These are phyloP conservation scores for Eleusine indica DNA, from an alignment of 176 grass and related monocot genomes.

Conservation along the genomic window DNA sequence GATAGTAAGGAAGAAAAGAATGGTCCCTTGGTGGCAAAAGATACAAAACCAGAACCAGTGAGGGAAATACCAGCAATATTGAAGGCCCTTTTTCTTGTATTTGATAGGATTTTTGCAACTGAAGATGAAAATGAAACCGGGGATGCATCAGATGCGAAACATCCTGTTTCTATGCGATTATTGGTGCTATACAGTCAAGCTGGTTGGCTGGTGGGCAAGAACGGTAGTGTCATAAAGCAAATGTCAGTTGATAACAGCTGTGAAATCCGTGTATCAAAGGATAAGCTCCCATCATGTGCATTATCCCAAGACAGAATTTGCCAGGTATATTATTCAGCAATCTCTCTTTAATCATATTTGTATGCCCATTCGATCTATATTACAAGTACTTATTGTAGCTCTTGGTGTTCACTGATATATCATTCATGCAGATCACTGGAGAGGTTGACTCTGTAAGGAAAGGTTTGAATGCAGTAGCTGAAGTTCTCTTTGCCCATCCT, in stretches of 20 bases:
- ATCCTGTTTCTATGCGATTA: slow-evolving; percentile 68
- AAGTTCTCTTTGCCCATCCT: slow-evolving; percentile 68
- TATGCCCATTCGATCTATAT: slow-evolving; percentile 21
- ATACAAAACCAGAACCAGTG: slow-evolving; percentile 45
- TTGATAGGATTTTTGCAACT: slow-evolving; percentile 70
- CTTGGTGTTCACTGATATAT: slow-evolving; percentile 34
- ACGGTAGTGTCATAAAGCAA: slow-evolving; percentile 76
- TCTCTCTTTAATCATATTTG: slow-evolving; percentile 24
- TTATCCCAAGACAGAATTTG: slow-evolving; percentile 72
- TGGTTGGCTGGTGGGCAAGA: slow-evolving; percentile 82
- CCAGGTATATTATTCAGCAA: slow-evolving; percentile 59
- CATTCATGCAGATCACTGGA: slow-evolving; percentile 73
- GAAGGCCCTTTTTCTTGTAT: slow-evolving; percentile 71
- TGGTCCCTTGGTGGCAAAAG: slow-evolving; percentile 29
- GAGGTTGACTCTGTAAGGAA: slow-evolving; percentile 73
- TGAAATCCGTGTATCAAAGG: slow-evolving; percentile 79
- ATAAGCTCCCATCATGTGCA: slow-evolving; percentile 77
- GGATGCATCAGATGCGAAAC: slow-evolving; percentile 34
- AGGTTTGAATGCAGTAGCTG: slow-evolving; percentile 65
- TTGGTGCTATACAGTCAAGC: slow-evolving; percentile 86
- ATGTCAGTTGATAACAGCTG: slow-evolving; percentile 74
- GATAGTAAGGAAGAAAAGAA: slow-evolving; percentile 40
- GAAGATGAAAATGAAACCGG: slow-evolving; percentile 54
- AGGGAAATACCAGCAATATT: slow-evolving; percentile 49
- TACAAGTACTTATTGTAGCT: slow-evolving; percentile 1